Conservation (phyloP, 2,329 filamentous ascomycete species). For the Pseudopithomyces chartarum region DNA sequence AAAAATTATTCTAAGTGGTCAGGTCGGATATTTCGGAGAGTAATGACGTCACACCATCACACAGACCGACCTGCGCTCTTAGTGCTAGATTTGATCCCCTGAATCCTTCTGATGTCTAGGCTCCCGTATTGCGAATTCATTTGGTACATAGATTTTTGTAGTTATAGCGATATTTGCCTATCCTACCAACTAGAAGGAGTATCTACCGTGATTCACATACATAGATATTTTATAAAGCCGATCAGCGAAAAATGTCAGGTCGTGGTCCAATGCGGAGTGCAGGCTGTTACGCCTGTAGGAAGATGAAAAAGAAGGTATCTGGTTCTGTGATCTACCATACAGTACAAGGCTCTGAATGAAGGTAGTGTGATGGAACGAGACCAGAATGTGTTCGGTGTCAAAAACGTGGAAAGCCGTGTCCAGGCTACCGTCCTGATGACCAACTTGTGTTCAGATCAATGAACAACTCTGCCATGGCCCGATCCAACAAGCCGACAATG, state of each 20-base stretch:
- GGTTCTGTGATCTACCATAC: no score
- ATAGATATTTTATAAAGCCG: background rate
- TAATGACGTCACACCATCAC: no score
- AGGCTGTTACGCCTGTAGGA: constrained; percentile 1
- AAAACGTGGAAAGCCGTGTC: background rate
- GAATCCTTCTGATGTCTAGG: no score
- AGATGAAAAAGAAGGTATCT: constrained; percentile 3
- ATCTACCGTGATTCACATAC: background rate
- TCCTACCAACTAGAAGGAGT: no score
- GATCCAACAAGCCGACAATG: constrained; percentile 4
- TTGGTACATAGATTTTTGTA: no score
- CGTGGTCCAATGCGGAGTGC: background rate
- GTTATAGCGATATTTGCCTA: no score
- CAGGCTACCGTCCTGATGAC: background rate
- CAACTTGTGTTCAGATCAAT: background rate
- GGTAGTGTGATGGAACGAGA: background rate
- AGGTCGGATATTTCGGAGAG: no score
- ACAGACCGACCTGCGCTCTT: no score
- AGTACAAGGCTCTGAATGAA: background rate
- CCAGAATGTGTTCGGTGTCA: background rate
- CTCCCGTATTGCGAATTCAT: no score
- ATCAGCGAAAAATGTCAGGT: background rate
- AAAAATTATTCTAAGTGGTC: no score
- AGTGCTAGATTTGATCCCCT: no score
- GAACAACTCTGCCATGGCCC: background rate